Evolutionary conservation across 2,329 filamentous ascomycete genomes (phyloP).

Genomic region (Colletotrichum sp.): DNA sequence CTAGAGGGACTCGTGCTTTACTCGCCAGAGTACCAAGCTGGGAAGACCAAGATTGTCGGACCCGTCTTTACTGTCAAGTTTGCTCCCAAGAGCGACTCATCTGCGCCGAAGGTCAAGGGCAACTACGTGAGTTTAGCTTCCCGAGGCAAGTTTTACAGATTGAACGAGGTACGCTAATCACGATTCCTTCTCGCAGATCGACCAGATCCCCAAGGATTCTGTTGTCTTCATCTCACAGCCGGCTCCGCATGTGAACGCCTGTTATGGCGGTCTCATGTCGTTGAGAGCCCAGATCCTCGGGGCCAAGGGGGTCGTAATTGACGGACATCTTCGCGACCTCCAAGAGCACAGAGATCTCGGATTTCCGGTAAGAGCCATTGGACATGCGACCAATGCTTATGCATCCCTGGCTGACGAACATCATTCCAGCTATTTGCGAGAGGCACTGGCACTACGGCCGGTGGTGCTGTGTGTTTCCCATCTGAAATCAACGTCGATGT

Average conservation of each 20-base stretch:
- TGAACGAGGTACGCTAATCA: neutral
- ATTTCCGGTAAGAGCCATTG: neutral
- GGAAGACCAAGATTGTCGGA: slow-evolving; percentile 57
- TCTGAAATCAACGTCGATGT: neutral
- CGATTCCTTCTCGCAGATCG: neutral
- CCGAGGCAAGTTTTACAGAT: neutral
- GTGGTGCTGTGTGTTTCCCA: neutral
- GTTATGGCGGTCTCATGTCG: neutral
- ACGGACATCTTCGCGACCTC: neutral
- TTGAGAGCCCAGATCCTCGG: neutral
- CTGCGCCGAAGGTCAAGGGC: slow-evolving; percentile 44
- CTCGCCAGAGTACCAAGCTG: slow-evolving; percentile 54
- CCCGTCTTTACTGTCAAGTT: slow-evolving; percentile 61
- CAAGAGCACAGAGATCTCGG: neutral
- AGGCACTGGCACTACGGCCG: neutral
- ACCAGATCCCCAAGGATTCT: neutral
- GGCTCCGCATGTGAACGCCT: neutral
- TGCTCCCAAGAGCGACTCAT: slow-evolving; percentile 48
- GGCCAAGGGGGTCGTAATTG: neutral
- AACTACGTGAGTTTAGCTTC: slow-evolving; percentile 47
- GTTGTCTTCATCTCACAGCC: neutral
- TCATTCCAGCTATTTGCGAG: neutral
- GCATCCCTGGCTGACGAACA: neutral
- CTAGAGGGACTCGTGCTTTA: slow-evolving; percentile 59
- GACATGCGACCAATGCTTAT: neutral